phyloP scores from a whole-genome alignment of 2,329 filamentous ascomycete genomes.

The Ceratocystis huliohia region DNA sequence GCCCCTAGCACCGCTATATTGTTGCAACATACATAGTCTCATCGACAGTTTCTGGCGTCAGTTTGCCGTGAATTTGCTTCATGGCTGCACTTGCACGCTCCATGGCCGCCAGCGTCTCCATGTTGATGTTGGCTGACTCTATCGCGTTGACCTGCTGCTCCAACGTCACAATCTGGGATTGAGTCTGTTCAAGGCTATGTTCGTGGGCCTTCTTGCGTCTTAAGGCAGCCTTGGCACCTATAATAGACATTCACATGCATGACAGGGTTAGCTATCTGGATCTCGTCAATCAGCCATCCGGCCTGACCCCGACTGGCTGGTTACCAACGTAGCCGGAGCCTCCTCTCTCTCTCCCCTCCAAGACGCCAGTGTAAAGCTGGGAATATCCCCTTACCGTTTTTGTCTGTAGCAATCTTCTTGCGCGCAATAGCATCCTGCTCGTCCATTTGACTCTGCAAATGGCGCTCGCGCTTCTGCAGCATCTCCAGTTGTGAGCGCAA shows the following conservation, averaged over 20 bases:
- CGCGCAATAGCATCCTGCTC: slow-evolving; percentile 81
- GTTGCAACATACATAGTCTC: slow-evolving; percentile 65
- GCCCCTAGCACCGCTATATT: background rate
- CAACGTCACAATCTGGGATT: slow-evolving; percentile 76
- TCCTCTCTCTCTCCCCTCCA: too few species aligned
- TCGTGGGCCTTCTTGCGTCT: slow-evolving; percentile 92
- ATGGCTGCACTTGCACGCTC: slow-evolving; percentile 81
- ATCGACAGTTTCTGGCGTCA: slow-evolving; percentile 91
- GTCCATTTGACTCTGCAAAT: slow-evolving; percentile 81
- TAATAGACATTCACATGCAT: slow-evolving; percentile 20
- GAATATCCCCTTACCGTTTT: slow-evolving; percentile 55
- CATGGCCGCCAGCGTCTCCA: slow-evolving; percentile 90
- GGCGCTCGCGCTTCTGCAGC: slow-evolving; percentile 90
- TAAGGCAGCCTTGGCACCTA: slow-evolving; percentile 81
- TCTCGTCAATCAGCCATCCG: background rate
- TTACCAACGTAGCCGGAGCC: background rate
- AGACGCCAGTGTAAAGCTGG: too few species aligned
- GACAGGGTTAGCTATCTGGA: background rate
- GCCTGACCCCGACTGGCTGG: background rate
- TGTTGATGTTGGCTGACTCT: slow-evolving; percentile 97
- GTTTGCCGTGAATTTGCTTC: slow-evolving; percentile 79
- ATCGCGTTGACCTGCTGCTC: slow-evolving; percentile 95
- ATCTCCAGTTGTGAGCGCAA: slow-evolving; percentile 86
- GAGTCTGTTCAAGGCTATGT: slow-evolving; percentile 80
- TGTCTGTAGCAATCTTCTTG: slow-evolving; percentile 82